phyloP scores from a whole-genome alignment of 192 early-diverging fungal species.

The Dissophora ornata region DNA sequence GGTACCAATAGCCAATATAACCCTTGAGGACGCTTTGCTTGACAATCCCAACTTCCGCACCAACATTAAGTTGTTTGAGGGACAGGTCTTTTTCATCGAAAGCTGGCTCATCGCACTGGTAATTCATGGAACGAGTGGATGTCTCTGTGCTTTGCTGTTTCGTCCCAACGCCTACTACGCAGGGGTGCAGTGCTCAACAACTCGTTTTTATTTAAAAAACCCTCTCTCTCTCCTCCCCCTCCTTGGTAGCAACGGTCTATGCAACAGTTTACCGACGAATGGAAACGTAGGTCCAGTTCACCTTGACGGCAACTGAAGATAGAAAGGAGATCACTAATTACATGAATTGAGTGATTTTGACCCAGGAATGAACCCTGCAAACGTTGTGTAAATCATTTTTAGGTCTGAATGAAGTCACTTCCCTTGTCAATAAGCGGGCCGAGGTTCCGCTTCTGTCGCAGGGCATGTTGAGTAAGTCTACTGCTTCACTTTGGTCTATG shows the following conservation, averaged over 20 bases:
- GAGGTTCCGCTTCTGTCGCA: constrained; percentile 49
- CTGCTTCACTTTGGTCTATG: not conserved
- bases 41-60: constrained; percentile 67
- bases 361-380: too few relatives aligned
- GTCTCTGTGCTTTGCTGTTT: too few relatives aligned
- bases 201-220: not conserved
- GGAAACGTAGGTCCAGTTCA: constrained; percentile 37
- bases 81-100: constrained; percentile 67
- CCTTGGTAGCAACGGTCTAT: constrained; percentile 40
- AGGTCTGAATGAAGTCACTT: constrained; percentile 49
- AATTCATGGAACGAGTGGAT: too few relatives aligned
- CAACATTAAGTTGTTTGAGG: constrained; percentile 65
- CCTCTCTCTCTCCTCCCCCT: not conserved
- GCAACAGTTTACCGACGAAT: constrained; percentile 41
- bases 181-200: not conserved
- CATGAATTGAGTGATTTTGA: too few relatives aligned
- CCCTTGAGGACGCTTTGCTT: constrained; percentile 62
- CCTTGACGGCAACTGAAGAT: too few relatives aligned
- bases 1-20: constrained; percentile 54
- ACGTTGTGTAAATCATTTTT: too few relatives aligned
- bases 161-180: too few relatives aligned
- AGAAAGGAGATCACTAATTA: too few relatives aligned
- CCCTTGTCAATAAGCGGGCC: constrained; percentile 40
- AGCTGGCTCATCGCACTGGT: constrained; percentile 62
- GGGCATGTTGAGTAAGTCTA: constrained; percentile 51